These are phyloP conservation scores for Dictyostelium capitatum DNA, from an alignment of 78 protist genomes.

Conservation along the genomic window DNA sequence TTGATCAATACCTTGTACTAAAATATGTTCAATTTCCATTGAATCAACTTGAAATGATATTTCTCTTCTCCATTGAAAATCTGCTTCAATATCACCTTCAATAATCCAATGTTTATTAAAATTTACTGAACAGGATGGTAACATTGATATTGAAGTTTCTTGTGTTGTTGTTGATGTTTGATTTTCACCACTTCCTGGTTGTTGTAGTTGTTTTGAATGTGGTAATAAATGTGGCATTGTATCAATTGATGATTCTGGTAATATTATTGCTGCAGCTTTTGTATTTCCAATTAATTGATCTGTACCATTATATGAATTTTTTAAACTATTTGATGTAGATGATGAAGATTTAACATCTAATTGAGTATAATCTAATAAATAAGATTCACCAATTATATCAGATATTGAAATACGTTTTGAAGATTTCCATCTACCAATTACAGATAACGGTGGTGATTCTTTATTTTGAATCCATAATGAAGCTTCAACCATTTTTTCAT, in stretches of 20 bases:
- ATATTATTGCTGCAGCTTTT: neutral
- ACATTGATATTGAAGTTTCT: too few species aligned
- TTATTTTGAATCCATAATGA: slow-evolving; percentile 67
- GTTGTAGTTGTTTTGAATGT: neutral
- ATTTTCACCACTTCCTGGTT: too few species aligned
- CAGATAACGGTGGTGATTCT: slow-evolving; percentile 36
- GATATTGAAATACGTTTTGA: slow-evolving; percentile 55
- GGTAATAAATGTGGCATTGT: too few species aligned
- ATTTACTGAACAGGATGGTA: neutral
- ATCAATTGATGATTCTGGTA: too few species aligned
- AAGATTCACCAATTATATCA: slow-evolving; percentile 63
- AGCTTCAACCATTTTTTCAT: slow-evolving; percentile 34
- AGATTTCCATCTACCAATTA: slow-evolving; percentile 68
- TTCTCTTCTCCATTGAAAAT: slow-evolving; percentile 40
- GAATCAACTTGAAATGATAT: slow-evolving; percentile 30
- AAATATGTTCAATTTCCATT: slow-evolving; percentile 22
- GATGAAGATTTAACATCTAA: neutral
- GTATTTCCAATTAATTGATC: neutral
- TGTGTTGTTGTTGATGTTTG: neutral
- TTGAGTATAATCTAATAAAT: slow-evolving; percentile 26
- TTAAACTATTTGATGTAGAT: neutral
- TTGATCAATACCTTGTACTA: neutral
- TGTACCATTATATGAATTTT: neutral
- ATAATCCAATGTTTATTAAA: slow-evolving; percentile 20
- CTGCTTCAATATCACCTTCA: slow-evolving; percentile 57